Conservation (phyloP, 169 alveolate genomes). For the Plasmodium berghei region DNA sequence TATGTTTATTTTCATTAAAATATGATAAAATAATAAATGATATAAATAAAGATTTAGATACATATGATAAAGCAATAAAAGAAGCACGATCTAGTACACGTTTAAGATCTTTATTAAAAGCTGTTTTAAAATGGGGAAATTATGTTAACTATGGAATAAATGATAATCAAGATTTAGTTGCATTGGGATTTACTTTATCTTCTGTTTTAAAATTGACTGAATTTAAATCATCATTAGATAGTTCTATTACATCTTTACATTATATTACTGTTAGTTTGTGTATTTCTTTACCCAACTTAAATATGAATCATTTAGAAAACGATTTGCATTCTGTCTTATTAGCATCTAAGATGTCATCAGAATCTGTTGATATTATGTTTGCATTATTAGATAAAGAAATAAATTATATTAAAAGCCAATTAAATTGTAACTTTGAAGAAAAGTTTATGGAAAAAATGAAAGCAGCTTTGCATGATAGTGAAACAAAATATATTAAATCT, state of each 20-base stretch:
- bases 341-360: slow-evolving; percentile 77
- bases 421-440: slow-evolving; percentile 52
- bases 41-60: slow-evolving; percentile 76
- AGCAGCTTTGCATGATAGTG: slow-evolving; percentile 57
- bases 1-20: slow-evolving; percentile 77
- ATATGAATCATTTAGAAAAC: slow-evolving; percentile 60
- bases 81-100: slow-evolving; percentile 78
- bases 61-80: slow-evolving; percentile 77
- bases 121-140: slow-evolving; percentile 86
- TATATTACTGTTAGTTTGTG: slow-evolving; percentile 81
- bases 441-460: slow-evolving; percentile 71
- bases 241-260: slow-evolving; percentile 84
- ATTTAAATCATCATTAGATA: slow-evolving; percentile 82
- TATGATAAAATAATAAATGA: slow-evolving; percentile 74
- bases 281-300: slow-evolving; percentile 78
- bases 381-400: slow-evolving; percentile 70
- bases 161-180: slow-evolving; percentile 75
- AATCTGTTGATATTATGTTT: slow-evolving; percentile 73
- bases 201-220: slow-evolving; percentile 84
- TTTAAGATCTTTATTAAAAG: slow-evolving; percentile 80
- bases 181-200: slow-evolving; percentile 83
- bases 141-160: slow-evolving; percentile 85
- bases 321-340: slow-evolving; percentile 46
- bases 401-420: slow-evolving; percentile 29
- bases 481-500: slow-evolving; percentile 19